Evolutionary conservation across 2,329 filamentous ascomycete species (phyloP), one percentile per base, ranked within the genome.

Genomic region (Monilinia fructicola): DNA sequence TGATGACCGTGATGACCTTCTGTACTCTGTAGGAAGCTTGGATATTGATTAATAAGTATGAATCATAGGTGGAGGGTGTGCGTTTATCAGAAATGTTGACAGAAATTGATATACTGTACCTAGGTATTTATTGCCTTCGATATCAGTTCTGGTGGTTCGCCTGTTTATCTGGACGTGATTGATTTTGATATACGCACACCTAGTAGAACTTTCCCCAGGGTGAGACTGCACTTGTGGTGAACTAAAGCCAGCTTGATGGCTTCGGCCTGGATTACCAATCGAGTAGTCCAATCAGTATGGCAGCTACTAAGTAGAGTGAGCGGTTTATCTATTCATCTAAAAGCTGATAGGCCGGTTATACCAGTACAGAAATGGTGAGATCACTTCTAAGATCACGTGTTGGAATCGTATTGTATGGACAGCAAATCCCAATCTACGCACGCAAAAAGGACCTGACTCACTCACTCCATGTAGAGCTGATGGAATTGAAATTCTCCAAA

Each of bases 21-120:
- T n/a, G n/a, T n/a, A n/a, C n/a, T 9, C 12, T 53, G 21, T 11
- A 11, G 18, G 42, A 6, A 48, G 50, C 42, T 60, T 48, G 21
- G 18, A 38, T 23, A 23, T 48, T 60, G 44, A 60, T 60, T 60
- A 60, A 50, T 60, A 50, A 60, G 56, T 42, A 46, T 28, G 26
- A 0, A 53, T 26, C 26, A 28, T 18, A 18, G 26, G 14, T n/a
- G 5, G 16, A 18, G 4, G 52, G 53, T 54, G 52, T 10, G 52
- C 5, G 21, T 18, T n/a, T 54, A 54, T 54, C 52, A 35, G n/a
- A 18, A 21, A 16, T 42, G 44, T 7, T 21, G 21, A 21, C 42
- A 14, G 14, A 18, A 21, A 46, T 46, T 21, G 42, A 46, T 46
- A 46, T 1, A n/a, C n/a, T n/a, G n/a, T n/a, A n/a, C n/a, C n/a